Conservation (phyloP, 176 grass and related monocot species). For the Poa pratensis region DNA sequence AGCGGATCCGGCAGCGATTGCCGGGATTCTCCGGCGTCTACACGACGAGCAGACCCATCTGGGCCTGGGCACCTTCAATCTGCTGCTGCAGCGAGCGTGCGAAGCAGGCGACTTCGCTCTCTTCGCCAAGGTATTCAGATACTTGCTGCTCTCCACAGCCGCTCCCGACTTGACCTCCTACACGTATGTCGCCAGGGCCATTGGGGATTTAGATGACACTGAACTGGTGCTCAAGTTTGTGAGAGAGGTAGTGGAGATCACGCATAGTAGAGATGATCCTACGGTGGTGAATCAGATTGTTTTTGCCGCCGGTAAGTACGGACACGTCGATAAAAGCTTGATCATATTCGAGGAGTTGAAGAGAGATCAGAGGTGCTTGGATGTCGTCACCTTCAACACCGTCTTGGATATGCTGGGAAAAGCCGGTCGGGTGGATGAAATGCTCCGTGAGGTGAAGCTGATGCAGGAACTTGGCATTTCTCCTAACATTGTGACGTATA, state of each 20-base stretch:
- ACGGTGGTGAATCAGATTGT: constrained; percentile 78
- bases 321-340: constrained; percentile 70
- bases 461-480: constrained; percentile 67
- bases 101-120: neutral
- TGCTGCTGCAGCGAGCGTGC: constrained; percentile 12
- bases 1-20: neutral
- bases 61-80: constrained; percentile 2
- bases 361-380: constrained; percentile 49
- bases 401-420: constrained; percentile 76
- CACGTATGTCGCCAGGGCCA: constrained; percentile 62
- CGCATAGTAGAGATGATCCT: constrained; percentile 51
- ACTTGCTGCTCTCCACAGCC: constrained; percentile 66
- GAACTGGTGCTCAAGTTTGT: constrained; percentile 64
- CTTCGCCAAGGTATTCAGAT: constrained; percentile 61
- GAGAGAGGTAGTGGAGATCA: constrained; percentile 71
- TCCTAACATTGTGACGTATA: constrained; percentile 86
- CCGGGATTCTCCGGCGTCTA: constrained; percentile 9
- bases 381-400: constrained; percentile 83
- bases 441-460: constrained; percentile 66
- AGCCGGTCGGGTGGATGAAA: constrained; percentile 63
- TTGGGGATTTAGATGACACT: constrained; percentile 55
- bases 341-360: constrained; percentile 78
- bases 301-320: constrained; percentile 53
- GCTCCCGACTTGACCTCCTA: constrained; percentile 74
- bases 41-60: constrained; percentile 12